Conservation (phyloP, 2,329 filamentous ascomycete genomes). For the Botrytis pseudocinerea region DNA sequence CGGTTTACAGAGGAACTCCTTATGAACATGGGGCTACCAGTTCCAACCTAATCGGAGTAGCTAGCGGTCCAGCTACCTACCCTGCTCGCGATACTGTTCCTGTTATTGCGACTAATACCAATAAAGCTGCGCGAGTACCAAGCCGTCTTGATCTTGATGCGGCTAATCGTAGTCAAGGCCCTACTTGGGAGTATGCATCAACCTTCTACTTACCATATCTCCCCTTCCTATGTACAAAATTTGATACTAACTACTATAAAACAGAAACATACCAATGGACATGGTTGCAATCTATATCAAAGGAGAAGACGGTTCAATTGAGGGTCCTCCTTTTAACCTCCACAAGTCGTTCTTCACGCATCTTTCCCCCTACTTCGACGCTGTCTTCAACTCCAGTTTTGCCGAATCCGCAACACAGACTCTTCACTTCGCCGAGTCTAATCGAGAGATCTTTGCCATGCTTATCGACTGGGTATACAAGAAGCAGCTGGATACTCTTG, state of each 20-base stretch:
- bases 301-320: background rate
- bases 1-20: background rate
- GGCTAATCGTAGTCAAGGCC: background rate
- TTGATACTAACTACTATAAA: background rate
- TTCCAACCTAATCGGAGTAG: background rate
- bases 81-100: too few species aligned
- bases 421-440: background rate
- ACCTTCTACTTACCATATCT: background rate
- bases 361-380: constrained; percentile 20
- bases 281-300: background rate
- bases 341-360: constrained; percentile 18
- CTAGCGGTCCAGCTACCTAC: background rate
- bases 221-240: background rate
- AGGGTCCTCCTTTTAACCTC: background rate
- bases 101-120: background rate
- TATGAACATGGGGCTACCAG: background rate
- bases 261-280: background rate
- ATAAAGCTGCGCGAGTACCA: background rate
- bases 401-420: constrained; percentile 16
- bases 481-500: background rate
- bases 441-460: background rate
- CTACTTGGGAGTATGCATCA: background rate
- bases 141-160: background rate
- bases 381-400: constrained; percentile 18
- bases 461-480: constrained; percentile 4